Base-by-base conservation (phyloP, 371 early-diverging fungal genomes). In the Mortierella sp. region DNA sequence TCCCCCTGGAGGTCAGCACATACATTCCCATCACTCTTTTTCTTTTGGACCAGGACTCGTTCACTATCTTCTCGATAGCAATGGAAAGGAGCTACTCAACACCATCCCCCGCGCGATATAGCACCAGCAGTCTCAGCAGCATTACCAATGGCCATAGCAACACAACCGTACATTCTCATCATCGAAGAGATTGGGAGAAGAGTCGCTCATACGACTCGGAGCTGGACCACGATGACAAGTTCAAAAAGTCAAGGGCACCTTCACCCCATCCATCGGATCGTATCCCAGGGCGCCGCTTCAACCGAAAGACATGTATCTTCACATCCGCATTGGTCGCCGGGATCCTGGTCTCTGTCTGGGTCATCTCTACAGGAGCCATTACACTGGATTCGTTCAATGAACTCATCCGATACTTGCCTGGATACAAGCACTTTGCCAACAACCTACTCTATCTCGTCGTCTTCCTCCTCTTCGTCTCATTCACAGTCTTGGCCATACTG, bases 371-470 rank as follows among this genome's bases (percentile, higher is more conserved):
- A 6, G 76, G 68, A 3, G 54, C 55, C 17, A 57, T 74, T 50
- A 74, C 76, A 14, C 64, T 74, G 6, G 76, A 74, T 39, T 51
- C 57, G 14, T 68, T 74, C 43, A 67, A 74, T 39, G 76, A 68
- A 21, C 34, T 22, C 3, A 54, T 74, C 27, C 76, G 76, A 1
- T 74, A 74, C 40, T 31, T 74, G 54, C 76, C 69, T 0, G 76
- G 76, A 2, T 74, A 74, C 28, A 54, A 57, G 22, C 9, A 41
- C 50, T 68, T 74, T 45, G 76, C 76, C 68, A 74, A 74, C 64
- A 67, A 68, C 41, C 54, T 74, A 5, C 51, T 74, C 16, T 74
- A 74, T 57, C 65, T 74, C 43, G 69, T 74, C 58, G 64, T 67
- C 64, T 74, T 68, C 46, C 61, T 74, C 8, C 68, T 74, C 46